These are phyloP conservation scores for Glaciozyma antarctica DNA, from an alignment of 768 basidiomycete genomes.

Conservation along the genomic window DNA sequence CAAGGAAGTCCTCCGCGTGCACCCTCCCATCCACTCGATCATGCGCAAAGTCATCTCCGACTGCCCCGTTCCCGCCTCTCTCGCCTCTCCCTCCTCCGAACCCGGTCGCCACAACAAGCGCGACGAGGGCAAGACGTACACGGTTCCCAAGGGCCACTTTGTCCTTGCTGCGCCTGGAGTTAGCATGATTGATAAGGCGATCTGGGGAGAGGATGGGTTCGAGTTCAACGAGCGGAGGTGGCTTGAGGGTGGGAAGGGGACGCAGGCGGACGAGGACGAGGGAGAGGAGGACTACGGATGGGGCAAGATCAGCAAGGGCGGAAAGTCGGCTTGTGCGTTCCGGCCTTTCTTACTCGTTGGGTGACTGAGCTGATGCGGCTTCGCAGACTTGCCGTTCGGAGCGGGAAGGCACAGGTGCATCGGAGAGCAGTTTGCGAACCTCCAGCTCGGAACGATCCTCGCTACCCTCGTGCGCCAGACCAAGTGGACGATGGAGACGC, in stretches of 20 bases:
- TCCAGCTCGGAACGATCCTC: conserved; percentile 80
- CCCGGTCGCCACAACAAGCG: conserved; percentile 16
- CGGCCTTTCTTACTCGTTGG: not conserved
- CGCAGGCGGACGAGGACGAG: conserved; percentile 61
- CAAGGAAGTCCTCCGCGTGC: conserved; percentile 83
- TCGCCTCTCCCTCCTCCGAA: conserved; percentile 61
- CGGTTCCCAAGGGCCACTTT: conserved; percentile 81
- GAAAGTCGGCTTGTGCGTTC: conserved; percentile 30
- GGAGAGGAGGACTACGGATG: conserved; percentile 87
- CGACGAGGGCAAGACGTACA: conserved; percentile 53
- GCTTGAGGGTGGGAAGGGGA: conserved; percentile 73
- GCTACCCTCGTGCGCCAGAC: conserved; percentile 64
- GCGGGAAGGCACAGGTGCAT: conserved; percentile 50
- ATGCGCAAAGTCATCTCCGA: conserved; percentile 84
- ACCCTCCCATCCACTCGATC: conserved; percentile 92
- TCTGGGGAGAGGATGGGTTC: conserved; percentile 60
- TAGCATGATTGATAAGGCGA: conserved; percentile 69
- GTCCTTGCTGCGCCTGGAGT: conserved; percentile 82
- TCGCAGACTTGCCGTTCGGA: conserved; percentile 86
- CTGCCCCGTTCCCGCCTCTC: conserved; percentile 67
- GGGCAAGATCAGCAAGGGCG: conserved; percentile 60
- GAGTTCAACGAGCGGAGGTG: conserved; percentile 76
- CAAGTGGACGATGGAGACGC: conserved; percentile 58
- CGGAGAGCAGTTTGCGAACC: conserved; percentile 84
- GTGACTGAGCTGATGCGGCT: not conserved